Evolutionary conservation across 75 land plant species (phyloP).

Genomic region (Selaginella tamariscina): DNA sequence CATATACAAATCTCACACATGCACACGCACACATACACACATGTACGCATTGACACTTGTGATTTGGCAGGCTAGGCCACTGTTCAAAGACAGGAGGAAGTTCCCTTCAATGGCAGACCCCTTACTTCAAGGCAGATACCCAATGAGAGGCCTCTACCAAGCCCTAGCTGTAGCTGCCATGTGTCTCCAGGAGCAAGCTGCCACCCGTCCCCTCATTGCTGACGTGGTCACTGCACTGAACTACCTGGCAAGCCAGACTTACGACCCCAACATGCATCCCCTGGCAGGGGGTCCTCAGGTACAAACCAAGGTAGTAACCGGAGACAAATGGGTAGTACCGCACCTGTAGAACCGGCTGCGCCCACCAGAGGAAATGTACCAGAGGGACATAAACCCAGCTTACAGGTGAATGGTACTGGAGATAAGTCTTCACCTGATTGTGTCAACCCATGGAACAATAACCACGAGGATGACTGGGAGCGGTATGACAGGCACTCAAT

Average conservation of each 20-base stretch:
- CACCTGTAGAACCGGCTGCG: neutral
- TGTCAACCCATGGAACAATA: neutral
- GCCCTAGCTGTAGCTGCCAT: conserved; percentile 47
- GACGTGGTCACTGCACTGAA: conserved; percentile 44
- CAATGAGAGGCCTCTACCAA: conserved; percentile 45
- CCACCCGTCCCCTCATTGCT: conserved; percentile 33
- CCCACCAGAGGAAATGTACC: neutral
- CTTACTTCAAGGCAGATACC: conserved; percentile 24
- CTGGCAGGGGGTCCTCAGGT: no score
- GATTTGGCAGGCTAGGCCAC: conserved; percentile 28
- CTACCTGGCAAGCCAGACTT: conserved; percentile 30
- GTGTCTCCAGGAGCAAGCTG: conserved; percentile 41
- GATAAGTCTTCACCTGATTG: neutral
- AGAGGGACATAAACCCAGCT: neutral
- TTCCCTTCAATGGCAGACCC: conserved; percentile 38
- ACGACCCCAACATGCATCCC: conserved; percentile 24
- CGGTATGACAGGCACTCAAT: neutral
- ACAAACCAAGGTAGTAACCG: no score
- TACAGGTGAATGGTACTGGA: neutral
- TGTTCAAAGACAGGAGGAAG: conserved; percentile 36
- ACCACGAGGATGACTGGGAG: neutral
- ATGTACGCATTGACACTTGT: neutral
- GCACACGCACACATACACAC: no score
- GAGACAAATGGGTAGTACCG: no score
- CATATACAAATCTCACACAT: no score